A percentile compares a stretch with the other conserved stretches of the same genome.
Conservation (phyloP, 805 yeast genomes). For the Priceomyces melissophilus region DNA sequence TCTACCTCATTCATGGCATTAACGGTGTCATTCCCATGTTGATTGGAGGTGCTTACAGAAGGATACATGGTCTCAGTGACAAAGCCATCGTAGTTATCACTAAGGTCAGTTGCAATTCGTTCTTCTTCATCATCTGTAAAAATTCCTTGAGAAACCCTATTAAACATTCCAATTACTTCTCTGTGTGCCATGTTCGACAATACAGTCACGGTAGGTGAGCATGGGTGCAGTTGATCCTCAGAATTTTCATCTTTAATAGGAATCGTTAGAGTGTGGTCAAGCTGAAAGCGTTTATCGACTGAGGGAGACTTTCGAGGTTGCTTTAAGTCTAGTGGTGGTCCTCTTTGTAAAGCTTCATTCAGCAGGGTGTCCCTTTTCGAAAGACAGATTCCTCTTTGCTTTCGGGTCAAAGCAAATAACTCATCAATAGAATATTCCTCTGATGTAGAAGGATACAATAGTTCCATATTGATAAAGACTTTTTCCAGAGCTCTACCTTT, state of each 20-base stretch:
- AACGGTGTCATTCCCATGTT: neutral
- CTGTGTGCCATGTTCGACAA: constrained; percentile 71
- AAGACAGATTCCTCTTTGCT: constrained; percentile 7
- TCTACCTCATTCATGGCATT: neutral
- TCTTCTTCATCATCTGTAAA: constrained; percentile 29
- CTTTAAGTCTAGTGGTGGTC: neutral
- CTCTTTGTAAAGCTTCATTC: neutral
- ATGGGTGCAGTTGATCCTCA: constrained; percentile 25
- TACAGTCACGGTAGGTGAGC: constrained; percentile 77
- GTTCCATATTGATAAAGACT: constrained; percentile 56
- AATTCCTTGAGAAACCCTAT: constrained; percentile 42
- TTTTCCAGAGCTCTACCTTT: constrained; percentile 62
- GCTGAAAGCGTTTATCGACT: constrained; percentile 4
- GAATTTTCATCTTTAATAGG: constrained; percentile 40
- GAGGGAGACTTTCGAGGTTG: neutral
- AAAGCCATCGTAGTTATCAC: constrained; percentile 42
- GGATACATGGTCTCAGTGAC: constrained; percentile 47
- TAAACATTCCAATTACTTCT: constrained; percentile 75
- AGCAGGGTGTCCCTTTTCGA: constrained; percentile 2
- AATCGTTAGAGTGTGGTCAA: constrained; percentile 35
- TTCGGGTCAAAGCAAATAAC: constrained; percentile 52
- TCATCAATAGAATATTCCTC: constrained; percentile 66
- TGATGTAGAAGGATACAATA: constrained; percentile 43
- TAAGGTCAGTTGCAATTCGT: constrained; percentile 19
- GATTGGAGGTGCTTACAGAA: constrained; percentile 2